Base-by-base conservation (phyloP, 2,329 filamentous ascomycete genomes). In the Fusarium sp. region DNA sequence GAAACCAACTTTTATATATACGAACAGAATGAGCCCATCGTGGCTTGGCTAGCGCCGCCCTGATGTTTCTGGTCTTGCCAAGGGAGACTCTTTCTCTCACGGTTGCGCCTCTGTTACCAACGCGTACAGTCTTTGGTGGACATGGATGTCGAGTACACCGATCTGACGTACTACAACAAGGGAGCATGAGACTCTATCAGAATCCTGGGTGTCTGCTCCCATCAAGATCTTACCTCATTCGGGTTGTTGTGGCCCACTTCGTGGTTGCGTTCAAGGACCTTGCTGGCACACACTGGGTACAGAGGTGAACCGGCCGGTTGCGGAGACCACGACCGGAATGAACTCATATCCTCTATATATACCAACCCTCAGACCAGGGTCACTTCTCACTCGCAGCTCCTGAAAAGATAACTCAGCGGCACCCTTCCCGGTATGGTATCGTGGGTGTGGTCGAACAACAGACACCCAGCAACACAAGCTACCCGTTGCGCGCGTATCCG, bases 111-210 rank as follows among this genome's bases (percentile, higher is more conserved):
- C 41, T 22, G 13, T 45, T 24, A 3, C 43, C 14, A 10, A 18
- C 8, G 10, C 8, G 43, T 5, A 22, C 16, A 24, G 7, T 48
- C 1, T 14, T 48, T 48, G 43, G 16, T 9, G 8, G 13, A 2
- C 7, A 24, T 24, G 1, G 13, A 48, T 5, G 8, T 1, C 13
- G 14, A 48, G 13, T 10, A 22, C 13, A 24, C 13, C 7, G 13
- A 24, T 22, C 20, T 45, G 6, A 9, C 13, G 6, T 22, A 24
- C 6, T 9, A 45, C 6, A 45, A 9, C 41, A 22, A 22, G 41
- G 20, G 11, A 45, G 2, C 2, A 13, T 14, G 6, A 14, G 41
- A 22, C 7, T 0, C 8, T 45, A 13, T 0, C 8, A 22, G 6
- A 2, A 45, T 22, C 3, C 20, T 45, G 39, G 2, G 11, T 7